Evolutionary conservation across 768 basidiomycete genomes (phyloP), one percentile per base, ranked within the genome.

Genomic region (Suillus weaverae): DNA sequence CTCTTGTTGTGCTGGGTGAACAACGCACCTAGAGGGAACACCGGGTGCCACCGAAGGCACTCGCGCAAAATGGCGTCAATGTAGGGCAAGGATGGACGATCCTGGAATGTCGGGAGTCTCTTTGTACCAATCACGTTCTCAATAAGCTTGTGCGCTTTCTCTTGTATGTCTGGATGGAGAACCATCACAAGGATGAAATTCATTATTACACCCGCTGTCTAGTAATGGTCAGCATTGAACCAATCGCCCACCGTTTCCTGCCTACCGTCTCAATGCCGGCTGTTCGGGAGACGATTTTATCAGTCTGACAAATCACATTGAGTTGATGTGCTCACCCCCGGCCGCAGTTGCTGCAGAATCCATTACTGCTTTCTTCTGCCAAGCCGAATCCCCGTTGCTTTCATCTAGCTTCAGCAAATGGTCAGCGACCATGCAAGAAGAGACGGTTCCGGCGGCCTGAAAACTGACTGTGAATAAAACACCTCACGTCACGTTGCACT

Each of bases 161-260:
- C 20, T 55, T 67, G 64, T 18, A 61, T 35, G 10, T 67, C 59
- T 7, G 66, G 66, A 59, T 57, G 44, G 8, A 66, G 61, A 33
- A 62, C 30, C 65, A 67, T 67, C 5, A 65, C 64, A 11, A 66
- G 54, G 4, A 67, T 41, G 35, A 67, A 67, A 33, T 39, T 51
- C 36, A 48, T 57, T 11, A 67, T 33, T 36, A 35, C 51, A 13
- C 36, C n/a, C 20, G 54, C 46, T 39, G 59, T 64, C 66, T 64
- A 50, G 33, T 22, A 46, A 44, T 46, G 14, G 35, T 62, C 20
- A 62, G 46, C 4, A 30, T 35, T n/a, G 11, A 44, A 20, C 11
- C 4, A 14, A 22, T 33, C n/a, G 8, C n/a, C 22, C 9, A 20
- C 7, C 9, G 5, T n/a, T 20, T 4, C 4, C 36, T 22, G 35